Evolutionary conservation across 148 eudicot species (phyloP), one percentile per base, ranked within the genome.

Genomic region (Spergularia bocconei): DNA sequence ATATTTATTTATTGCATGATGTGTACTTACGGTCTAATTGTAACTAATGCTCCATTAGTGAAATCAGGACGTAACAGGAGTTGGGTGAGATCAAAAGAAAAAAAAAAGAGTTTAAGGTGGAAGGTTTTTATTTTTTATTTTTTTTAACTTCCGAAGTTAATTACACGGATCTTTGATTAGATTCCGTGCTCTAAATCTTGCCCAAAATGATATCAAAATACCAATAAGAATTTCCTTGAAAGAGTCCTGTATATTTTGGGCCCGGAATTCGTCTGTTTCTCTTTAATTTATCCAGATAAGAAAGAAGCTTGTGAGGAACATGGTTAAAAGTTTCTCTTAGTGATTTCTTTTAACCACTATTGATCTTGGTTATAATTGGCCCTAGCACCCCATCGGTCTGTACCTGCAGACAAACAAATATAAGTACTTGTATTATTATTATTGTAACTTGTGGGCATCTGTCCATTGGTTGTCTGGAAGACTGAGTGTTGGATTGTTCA

Each of bases 1-100:
- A 74, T 15, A 33, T 53, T 69, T 15, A 33, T 53, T 69, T 7
- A 54, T 53, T 53, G 2, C 74, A 71, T 74, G 47, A 29, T 39
- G 2, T 29, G 48, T 14, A 50, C 57, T 16, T 66, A 29, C 5
- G 11, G 50, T 61, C n/a, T 60, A 29, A 29, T 29, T 29, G 54
- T 29, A 48, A 57, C 14, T 75, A 29, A 16, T n/a, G 39, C 67
- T 63, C 20, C 48, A 16, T 38, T 63, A 17, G 21, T 65, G 51
- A n/a, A 41, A 65, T 39, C 39, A 17, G 69, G 69, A 39, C 39
- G 36, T 65, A 39, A 23, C 39, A 19, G 69, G 51, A 39, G 21
- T 13, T 59, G 36, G 10, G 63, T 59, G 63, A 59, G 10, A 59
- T 59, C 63, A 13, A 29, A 10, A 8, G 36, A 4, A 20, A 29